phyloP scores from a whole-genome alignment of 805 yeast species.

The Candida sakaeoensis region DNA sequence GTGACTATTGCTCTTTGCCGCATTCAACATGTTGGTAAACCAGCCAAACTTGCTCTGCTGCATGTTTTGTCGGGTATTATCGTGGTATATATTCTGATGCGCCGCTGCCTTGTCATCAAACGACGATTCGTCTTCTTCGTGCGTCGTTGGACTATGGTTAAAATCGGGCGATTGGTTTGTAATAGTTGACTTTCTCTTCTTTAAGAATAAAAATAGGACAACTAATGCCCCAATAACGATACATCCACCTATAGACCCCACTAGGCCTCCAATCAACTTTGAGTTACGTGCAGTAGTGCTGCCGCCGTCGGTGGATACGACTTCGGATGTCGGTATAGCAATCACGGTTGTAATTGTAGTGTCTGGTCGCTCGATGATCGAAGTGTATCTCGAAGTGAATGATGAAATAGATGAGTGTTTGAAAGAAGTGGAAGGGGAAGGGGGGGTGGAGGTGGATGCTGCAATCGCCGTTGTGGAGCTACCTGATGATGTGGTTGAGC shows the following conservation, averaged over 20 bases:
- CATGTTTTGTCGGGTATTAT: constrained; percentile 5
- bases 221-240: constrained; percentile 37
- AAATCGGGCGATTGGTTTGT: constrained; percentile 44
- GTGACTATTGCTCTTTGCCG: constrained; percentile 2
- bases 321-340: constrained; percentile 34
- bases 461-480: constrained; percentile 9
- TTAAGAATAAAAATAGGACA: constrained; percentile 32
- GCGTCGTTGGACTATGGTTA: constrained; percentile 23
- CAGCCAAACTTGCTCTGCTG: constrained; percentile 7
- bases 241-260: constrained; percentile 46
- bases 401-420: constrained; percentile 10
- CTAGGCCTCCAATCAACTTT: constrained; percentile 41
- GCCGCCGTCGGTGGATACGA: constrained; percentile 11
- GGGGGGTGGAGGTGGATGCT: constrained; percentile 10
- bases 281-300: constrained; percentile 21
- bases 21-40: constrained; percentile 7
- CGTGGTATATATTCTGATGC: constrained; percentile 9
- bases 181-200: constrained; percentile 24
- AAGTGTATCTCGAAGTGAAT: constrained; percentile 14
- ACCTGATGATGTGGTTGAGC: constrained; percentile 3
- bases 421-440: no score
- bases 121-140: constrained; percentile 15
- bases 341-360: constrained; percentile 41
- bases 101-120: constrained; percentile 8
- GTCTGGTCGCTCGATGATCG: constrained; percentile 16